Percentiles rank a stretch among this genome's conserved stretches.
Evolutionary conservation across 305 asterid species (phyloP).

Genomic region (Fraxinus albicans): DNA sequence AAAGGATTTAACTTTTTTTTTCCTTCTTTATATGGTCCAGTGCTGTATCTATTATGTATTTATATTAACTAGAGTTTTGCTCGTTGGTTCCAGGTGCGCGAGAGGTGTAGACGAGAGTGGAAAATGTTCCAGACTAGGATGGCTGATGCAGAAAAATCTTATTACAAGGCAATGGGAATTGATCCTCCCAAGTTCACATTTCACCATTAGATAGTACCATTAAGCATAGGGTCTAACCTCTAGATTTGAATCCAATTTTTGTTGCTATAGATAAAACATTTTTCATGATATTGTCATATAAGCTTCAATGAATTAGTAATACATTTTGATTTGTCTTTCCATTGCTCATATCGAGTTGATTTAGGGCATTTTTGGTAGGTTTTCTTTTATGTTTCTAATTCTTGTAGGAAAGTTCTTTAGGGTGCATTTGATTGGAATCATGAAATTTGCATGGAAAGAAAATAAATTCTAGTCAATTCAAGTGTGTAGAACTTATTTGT

Average conservation of each 20-base stretch:
- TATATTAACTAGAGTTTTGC: neutral
- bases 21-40: neutral
- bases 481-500: too few species aligned
- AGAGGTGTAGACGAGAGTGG: slow-evolving; percentile 10
- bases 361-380: neutral
- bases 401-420: neutral
- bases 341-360: neutral
- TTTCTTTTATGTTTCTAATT: neutral
- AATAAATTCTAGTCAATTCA: too few species aligned
- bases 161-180: neutral
- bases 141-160: slow-evolving; percentile 6
- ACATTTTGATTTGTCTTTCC: neutral
- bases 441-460: too few species aligned
- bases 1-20: neutral
- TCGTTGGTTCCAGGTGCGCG: neutral
- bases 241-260: neutral
- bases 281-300: neutral
- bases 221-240: neutral
- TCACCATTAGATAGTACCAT: neutral
- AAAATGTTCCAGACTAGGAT: slow-evolving; percentile 1
- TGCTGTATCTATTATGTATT: neutral
- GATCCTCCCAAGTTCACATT: neutral
- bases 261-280: neutral
- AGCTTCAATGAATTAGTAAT: neutral
- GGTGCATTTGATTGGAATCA: too few species aligned